Evolutionary conservation across 805 yeast species (phyloP), one percentile per base, ranked within the genome.

Genomic region (Yarrowia sp.): DNA sequence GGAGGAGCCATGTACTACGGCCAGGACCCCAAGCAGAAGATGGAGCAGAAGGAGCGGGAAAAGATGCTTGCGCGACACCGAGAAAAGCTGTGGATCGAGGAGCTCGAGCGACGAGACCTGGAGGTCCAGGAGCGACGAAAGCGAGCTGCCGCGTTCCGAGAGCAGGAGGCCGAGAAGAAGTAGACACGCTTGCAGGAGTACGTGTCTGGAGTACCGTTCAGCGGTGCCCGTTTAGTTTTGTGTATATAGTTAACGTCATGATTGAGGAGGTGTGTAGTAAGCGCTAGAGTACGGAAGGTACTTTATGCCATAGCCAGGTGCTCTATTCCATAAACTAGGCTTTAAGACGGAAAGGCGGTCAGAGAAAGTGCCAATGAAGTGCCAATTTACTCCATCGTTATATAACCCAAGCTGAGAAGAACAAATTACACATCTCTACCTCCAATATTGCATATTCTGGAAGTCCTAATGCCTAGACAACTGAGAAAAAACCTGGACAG

Each of bases 41-140:
- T 59, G 16, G 55, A 61, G n/a, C 25, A 72, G 77, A 93, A 89
- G 67, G 93, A 88, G 31, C 71, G 78, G 65, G 77, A 88, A 67
- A 77, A 83, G 61, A 88, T 85, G 68, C 88, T 89, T 81, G 96
- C 97, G 41, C 87, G 87, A 73, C 75, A 83, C 71, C 85, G 97
- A 78, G 97, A 92, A 71, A 78, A 77, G 68, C 71, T 92, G 66
- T 92, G 97, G 97, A 87, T 91, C 65, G 90, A 88, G 70, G 77
- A 74, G 65, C 79, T 91, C 69, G 97, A 91, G 71, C 82, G 96
- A 76, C 82, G 96, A 73, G 97, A 91, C 72, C 80, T 74, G 13
- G 87, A 84, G 63, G 83, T 85, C 63, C 84, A 87, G 71, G 83
- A 79, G 64, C 79, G 96, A 60, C 84, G 86, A 70, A 83, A 80